Conservation (phyloP, 805 yeast species). For the Kluyveromyces siamensis region DNA sequence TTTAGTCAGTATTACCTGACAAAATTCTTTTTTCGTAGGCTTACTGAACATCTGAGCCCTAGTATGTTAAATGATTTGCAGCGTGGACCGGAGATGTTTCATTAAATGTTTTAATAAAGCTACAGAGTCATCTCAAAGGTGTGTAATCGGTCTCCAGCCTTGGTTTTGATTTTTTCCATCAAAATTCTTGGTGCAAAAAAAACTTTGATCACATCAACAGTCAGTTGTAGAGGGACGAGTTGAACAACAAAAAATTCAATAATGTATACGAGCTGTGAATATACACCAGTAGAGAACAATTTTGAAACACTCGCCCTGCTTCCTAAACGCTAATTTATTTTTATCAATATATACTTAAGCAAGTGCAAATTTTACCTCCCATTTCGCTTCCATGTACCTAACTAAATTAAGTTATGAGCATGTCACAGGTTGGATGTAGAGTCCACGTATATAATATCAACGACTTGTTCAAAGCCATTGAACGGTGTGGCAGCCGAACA, state of each 20-base stretch:
- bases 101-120: no score
- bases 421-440: slow-evolving; percentile 24
- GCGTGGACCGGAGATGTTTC: no score
- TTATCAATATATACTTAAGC: not conserved
- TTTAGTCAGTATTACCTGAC: slow-evolving; percentile 19
- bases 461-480: slow-evolving; percentile 71
- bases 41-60: slow-evolving; percentile 1
- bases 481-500: slow-evolving; percentile 85
- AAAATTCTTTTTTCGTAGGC: slow-evolving; percentile 3
- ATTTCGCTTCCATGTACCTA: not conserved
- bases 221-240: no score
- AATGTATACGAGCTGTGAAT: not conserved
- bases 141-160: no score
- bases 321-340: not conserved
- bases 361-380: not conserved
- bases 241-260: not conserved
- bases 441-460: slow-evolving; percentile 56
- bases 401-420: not conserved
- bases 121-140: not conserved
- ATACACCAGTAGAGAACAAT: not conserved
- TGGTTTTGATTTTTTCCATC: not conserved
- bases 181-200: not conserved
- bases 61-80: no score
- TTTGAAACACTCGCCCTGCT: not conserved
- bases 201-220: no score